phyloP scores from a whole-genome alignment of 441 rosid genomes.

The Pelargonium australe region DNA sequence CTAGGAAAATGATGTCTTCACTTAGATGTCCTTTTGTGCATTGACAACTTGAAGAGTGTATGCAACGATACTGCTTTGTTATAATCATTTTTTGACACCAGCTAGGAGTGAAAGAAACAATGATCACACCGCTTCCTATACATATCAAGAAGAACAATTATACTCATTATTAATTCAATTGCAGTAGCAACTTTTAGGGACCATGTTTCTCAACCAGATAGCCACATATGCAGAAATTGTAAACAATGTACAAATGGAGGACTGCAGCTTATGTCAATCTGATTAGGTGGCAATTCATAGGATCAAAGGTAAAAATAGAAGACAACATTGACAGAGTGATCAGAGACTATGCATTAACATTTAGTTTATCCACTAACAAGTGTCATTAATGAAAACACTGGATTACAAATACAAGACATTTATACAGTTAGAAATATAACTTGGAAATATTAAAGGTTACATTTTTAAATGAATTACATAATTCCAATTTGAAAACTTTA shows the following conservation, averaged over 20 bases:
- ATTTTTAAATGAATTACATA: too few relatives aligned
- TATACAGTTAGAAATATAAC: neutral
- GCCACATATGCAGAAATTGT: neutral
- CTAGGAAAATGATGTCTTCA: slow-evolving; percentile 74
- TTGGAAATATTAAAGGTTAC: neutral
- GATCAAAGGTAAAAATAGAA: neutral
- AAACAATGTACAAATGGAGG: slow-evolving; percentile 5
- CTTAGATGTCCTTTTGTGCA: slow-evolving; percentile 90
- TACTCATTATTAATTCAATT: neutral
- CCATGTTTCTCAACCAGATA: slow-evolving; percentile 16
- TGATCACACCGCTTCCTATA: slow-evolving; percentile 11
- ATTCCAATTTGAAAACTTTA: too few relatives aligned
- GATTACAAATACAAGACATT: neutral
- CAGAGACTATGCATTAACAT: neutral
- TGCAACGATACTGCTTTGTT: slow-evolving; percentile 84
- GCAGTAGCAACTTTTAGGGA: neutral
- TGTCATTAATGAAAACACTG: neutral
- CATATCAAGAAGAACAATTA: slow-evolving; percentile 10
- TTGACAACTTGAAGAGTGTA: slow-evolving; percentile 87
- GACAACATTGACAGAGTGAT: neutral
- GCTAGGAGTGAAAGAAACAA: slow-evolving; percentile 17
- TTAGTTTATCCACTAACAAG: neutral
- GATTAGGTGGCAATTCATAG: neutral
- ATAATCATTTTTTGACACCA: slow-evolving; percentile 45
- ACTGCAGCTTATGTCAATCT: neutral